These are phyloP conservation scores for Aspergillus panamensis DNA, from an alignment of 495 filamentous ascomycete species.

Conservation along the genomic window DNA sequence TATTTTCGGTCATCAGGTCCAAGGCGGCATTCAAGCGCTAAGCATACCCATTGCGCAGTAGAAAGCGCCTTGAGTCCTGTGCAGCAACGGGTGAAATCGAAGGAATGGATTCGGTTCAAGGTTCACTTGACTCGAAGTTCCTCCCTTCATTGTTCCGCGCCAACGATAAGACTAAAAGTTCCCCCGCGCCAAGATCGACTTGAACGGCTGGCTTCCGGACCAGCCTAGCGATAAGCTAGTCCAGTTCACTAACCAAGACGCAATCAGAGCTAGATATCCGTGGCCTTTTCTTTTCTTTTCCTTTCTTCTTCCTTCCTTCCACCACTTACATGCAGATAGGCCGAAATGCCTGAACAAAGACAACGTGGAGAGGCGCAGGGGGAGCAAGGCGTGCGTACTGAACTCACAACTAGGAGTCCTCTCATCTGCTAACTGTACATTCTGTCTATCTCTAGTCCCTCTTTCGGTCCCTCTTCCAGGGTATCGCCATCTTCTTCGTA, in stretches of 20 bases:
- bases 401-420: not conserved
- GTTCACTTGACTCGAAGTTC: not conserved
- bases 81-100: not conserved
- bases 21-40: constrained; percentile 23
- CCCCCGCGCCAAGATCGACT: constrained; percentile 21
- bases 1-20: constrained; percentile 39
- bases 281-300: constrained; percentile 30
- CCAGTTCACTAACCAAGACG: not conserved
- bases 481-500: constrained; percentile 65
- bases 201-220: constrained; percentile 17
- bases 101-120: not conserved
- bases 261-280: constrained; percentile 5
- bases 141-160: not conserved
- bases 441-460: constrained; percentile 39
- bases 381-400: constrained; percentile 36
- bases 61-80: not conserved
- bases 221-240: not conserved
- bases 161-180: not conserved
- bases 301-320: constrained; percentile 18
- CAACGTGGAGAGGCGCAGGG: constrained; percentile 37
- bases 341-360: constrained; percentile 45
- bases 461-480: constrained; percentile 58
- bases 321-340: constrained; percentile 12
- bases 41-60: constrained; percentile 34
- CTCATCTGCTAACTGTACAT: constrained; percentile 22